Conservation (phyloP, 2,329 filamentous ascomycete genomes). For the Fusarium tjaetaba region DNA sequence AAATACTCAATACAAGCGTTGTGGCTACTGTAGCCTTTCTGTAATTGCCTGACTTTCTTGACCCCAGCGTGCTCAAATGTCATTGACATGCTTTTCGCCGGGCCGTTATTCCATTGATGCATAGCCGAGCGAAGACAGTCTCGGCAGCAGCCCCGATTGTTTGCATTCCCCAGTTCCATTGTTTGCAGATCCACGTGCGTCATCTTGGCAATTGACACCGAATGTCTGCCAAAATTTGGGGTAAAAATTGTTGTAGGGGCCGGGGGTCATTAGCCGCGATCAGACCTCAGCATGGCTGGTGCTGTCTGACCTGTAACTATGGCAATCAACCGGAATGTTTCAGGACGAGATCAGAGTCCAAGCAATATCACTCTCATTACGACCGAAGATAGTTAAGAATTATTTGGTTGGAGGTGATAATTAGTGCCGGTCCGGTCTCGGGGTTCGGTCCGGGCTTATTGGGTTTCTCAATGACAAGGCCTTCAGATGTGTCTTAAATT, state of each 20-base stretch:
- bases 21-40: not conserved
- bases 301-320: not conserved
- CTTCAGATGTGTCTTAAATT: not conserved
- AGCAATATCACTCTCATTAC: too few relatives aligned
- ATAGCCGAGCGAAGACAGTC: not conserved
- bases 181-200: not conserved
- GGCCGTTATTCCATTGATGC: not conserved
- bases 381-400: rapidly evolving
- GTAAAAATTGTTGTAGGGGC: not conserved
- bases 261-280: not conserved
- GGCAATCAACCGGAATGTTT: not conserved
- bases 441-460: not conserved
- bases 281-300: not conserved
- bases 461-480: too few relatives aligned
- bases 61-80: not conserved
- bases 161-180: not conserved
- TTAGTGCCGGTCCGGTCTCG: not conserved
- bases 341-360: not conserved
- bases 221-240: not conserved
- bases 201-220: not conserved
- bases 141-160: not conserved
- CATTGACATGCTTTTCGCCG: not conserved
- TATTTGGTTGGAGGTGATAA: too few relatives aligned
- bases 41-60: not conserved
- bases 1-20: not conserved